Conservation (phyloP, 78 protist species). For the Dictyostelium firmibasis region DNA sequence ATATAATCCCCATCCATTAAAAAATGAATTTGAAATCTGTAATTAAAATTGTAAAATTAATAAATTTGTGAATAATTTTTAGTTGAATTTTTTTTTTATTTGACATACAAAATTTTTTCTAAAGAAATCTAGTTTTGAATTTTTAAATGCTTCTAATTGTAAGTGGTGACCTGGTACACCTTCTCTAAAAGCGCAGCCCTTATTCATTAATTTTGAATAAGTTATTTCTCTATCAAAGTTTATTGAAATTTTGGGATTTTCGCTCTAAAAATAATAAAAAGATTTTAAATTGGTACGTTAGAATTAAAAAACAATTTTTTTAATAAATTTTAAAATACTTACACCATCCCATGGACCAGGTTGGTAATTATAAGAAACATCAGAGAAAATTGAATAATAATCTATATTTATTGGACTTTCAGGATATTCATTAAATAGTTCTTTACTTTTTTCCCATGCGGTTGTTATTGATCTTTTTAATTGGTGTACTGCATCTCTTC, state of each 20-base stretch:
- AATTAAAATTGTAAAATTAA: background rate
- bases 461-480: background rate
- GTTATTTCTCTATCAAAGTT: constrained; percentile 18
- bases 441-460: background rate
- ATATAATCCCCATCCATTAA: constrained; percentile 25
- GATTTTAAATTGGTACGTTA: too few relatives aligned
- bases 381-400: background rate
- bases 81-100: background rate
- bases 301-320: too few relatives aligned
- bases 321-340: too few relatives aligned
- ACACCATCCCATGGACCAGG: constrained; percentile 17
- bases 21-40: constrained; percentile 13
- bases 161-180: constrained; percentile 67
- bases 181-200: constrained; percentile 2
- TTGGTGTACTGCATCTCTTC: constrained; percentile 14
- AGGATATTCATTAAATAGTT: constrained; percentile 12
- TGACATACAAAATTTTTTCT: constrained; percentile 50
- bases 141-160: constrained; percentile 7
- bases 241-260: background rate
- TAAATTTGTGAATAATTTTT: too few relatives aligned
- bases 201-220: background rate
- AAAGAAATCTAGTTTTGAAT: constrained; percentile 12
- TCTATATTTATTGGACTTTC: constrained; percentile 4
- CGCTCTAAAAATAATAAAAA: background rate
- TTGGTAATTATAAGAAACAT: constrained; percentile 2